phyloP scores from a whole-genome alignment of 2,329 filamentous ascomycete species.

The Elsinoe australis region DNA sequence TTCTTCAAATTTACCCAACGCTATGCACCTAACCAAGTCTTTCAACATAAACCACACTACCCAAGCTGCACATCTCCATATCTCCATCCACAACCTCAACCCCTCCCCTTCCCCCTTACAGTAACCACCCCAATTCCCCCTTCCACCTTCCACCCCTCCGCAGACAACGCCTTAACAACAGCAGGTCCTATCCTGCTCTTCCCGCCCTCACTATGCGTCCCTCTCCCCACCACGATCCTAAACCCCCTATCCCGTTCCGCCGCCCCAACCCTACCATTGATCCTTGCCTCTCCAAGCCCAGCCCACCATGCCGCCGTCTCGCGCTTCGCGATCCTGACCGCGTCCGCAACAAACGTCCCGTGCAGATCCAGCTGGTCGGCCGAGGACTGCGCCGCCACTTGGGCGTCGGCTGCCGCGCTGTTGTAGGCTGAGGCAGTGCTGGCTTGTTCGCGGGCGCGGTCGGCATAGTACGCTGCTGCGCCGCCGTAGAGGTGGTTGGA shows the following conservation, averaged over 20 bases:
- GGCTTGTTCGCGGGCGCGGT: slow-evolving; percentile 59
- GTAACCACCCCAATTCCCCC: slow-evolving; percentile 62
- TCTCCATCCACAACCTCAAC: background rate
- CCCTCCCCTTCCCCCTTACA: slow-evolving; percentile 52
- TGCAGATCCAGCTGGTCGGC: slow-evolving; percentile 65
- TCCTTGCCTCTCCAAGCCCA: slow-evolving; percentile 56
- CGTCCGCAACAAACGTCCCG: slow-evolving; percentile 72
- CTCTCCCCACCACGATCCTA: slow-evolving; percentile 72
- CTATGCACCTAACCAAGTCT: no score
- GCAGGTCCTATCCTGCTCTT: slow-evolving; percentile 68
- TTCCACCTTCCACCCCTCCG: slow-evolving; percentile 77
- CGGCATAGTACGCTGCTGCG: slow-evolving; percentile 67
- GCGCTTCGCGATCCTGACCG: slow-evolving; percentile 65
- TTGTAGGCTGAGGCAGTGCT: slow-evolving; percentile 51
- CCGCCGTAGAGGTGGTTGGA: slow-evolving; percentile 68
- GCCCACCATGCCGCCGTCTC: slow-evolving; percentile 70
- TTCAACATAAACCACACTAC: no score
- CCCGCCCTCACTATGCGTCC: slow-evolving; percentile 69
- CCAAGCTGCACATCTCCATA: background rate
- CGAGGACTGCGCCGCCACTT: slow-evolving; percentile 60
- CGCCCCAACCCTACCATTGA: slow-evolving; percentile 38
- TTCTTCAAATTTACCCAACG: no score
- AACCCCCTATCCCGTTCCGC: slow-evolving; percentile 49
- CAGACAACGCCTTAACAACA: slow-evolving; percentile 65
- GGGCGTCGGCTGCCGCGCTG: slow-evolving; percentile 60